Evolutionary conservation across 331 rosid species (phyloP).

Genomic region (Saraca asoca): DNA sequence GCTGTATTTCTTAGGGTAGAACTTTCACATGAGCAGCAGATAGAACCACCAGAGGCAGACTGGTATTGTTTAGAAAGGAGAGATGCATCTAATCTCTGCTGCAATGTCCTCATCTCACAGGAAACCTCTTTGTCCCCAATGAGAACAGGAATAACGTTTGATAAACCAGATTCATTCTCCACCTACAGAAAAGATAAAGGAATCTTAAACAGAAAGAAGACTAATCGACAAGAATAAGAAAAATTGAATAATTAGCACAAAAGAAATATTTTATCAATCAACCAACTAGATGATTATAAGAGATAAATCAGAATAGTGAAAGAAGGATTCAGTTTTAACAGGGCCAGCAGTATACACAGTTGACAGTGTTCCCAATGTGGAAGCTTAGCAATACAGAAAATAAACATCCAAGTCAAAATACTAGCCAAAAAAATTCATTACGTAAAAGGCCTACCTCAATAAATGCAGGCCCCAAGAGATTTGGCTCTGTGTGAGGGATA

Average conservation of each 20-base stretch:
- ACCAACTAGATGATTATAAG: background rate
- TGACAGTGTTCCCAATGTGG: slow-evolving; percentile 5
- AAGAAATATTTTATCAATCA: background rate
- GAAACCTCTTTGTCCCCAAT: slow-evolving; percentile 80
- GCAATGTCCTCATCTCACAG: slow-evolving; percentile 67
- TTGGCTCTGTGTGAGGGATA: slow-evolving; percentile 68
- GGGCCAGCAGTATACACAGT: background rate
- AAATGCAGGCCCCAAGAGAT: slow-evolving; percentile 83
- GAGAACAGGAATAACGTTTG: slow-evolving; percentile 85
- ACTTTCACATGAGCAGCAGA: slow-evolving; percentile 57
- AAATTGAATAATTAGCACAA: background rate
- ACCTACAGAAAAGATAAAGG: slow-evolving; percentile 55
- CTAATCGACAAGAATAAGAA: background rate
- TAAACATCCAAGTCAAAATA: slow-evolving; percentile 20
- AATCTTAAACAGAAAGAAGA: slow-evolving; percentile 6
- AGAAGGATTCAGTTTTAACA: slow-evolving; percentile 20
- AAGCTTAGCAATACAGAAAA: slow-evolving; percentile 19
- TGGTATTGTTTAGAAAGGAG: slow-evolving; percentile 46
- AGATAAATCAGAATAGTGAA: slow-evolving; percentile 16
- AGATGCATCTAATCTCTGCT: slow-evolving; percentile 55
- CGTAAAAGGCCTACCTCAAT: slow-evolving; percentile 65
- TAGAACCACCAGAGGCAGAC: slow-evolving; percentile 41
- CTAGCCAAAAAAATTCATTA: slow-evolving; percentile 13
- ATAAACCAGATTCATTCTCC: slow-evolving; percentile 93
- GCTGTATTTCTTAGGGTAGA: slow-evolving; percentile 50